phyloP scores from a whole-genome alignment of 2,329 filamentous ascomycete species.

The Dryadomyces quercus-mongolicae region DNA sequence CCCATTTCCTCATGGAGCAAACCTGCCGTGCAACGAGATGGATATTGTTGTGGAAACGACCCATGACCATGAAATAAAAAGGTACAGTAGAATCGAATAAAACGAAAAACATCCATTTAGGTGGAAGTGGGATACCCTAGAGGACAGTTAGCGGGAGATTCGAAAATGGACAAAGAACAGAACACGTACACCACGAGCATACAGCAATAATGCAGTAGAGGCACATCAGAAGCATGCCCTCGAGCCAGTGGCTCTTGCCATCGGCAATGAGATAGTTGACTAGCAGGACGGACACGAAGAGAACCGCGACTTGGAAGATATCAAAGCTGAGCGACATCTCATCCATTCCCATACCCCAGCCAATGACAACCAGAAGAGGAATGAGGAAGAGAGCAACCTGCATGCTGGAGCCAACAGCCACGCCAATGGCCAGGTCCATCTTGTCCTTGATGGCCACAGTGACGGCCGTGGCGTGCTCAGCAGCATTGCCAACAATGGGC shows the following conservation, averaged over 20 bases:
- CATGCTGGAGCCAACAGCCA: slow-evolving; percentile 69
- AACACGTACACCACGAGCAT: slow-evolving; percentile 45
- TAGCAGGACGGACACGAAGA: slow-evolving; percentile 74
- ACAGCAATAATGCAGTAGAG: slow-evolving; percentile 70
- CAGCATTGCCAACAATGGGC: slow-evolving; percentile 68
- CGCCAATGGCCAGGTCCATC: slow-evolving; percentile 73
- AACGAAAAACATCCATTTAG: not conserved
- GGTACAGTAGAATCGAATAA: too few relatives aligned
- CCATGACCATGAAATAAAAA: not conserved
- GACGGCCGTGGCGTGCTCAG: slow-evolving; percentile 70
- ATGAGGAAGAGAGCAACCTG: slow-evolving; percentile 73
- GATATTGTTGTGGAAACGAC: too few relatives aligned
- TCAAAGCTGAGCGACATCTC: slow-evolving; percentile 79
- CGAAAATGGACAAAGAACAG: not conserved
- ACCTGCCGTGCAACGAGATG: too few relatives aligned
- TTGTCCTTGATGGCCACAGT: slow-evolving; percentile 74
- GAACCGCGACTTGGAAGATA: slow-evolving; percentile 73
- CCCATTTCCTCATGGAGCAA: too few relatives aligned
- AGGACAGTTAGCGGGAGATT: not conserved
- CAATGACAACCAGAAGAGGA: slow-evolving; percentile 63
- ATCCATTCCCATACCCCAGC: slow-evolving; percentile 60
- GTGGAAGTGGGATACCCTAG: slow-evolving; percentile 3
- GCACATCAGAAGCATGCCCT: slow-evolving; percentile 64
- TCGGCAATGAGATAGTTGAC: slow-evolving; percentile 81
- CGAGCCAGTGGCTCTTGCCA: slow-evolving; percentile 72